Conservation (phyloP, 352 stramenopile species). For the Halophytophthora batemanensis region DNA sequence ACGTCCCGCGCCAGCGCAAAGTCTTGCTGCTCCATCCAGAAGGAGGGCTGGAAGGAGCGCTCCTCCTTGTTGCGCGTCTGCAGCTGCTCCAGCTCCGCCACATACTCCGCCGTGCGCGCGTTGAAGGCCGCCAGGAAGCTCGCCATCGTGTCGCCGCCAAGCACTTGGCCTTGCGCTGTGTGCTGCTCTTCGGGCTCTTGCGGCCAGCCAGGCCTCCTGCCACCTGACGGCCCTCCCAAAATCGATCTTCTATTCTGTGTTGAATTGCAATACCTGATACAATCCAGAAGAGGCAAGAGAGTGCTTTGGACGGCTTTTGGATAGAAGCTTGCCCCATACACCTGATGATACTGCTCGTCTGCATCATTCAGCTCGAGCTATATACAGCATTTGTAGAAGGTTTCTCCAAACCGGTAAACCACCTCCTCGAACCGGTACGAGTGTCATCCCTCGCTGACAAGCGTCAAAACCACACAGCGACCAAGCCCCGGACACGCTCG, state of each 20-base stretch:
- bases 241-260: not conserved
- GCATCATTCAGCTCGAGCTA: too few relatives aligned
- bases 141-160: slow-evolving; percentile 26
- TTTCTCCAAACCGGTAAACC: too few relatives aligned
- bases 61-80: slow-evolving; percentile 51
- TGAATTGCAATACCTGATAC: too few relatives aligned
- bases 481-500: too few relatives aligned
- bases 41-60: slow-evolving; percentile 61
- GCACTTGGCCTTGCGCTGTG: too few relatives aligned
- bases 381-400: too few relatives aligned
- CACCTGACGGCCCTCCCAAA: not conserved
- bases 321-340: too few relatives aligned
- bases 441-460: too few relatives aligned
- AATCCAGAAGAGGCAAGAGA: too few relatives aligned
- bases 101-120: slow-evolving; percentile 41
- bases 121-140: slow-evolving; percentile 59
- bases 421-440: too few relatives aligned
- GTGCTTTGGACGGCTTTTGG: too few relatives aligned
- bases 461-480: not conserved
- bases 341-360: too few relatives aligned
- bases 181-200: slow-evolving; percentile 2
- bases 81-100: slow-evolving; percentile 60
- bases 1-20: slow-evolving; percentile 80
- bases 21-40: slow-evolving; percentile 76
- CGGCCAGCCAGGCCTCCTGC: not conserved